phyloP scores from a whole-genome alignment of 768 basidiomycete genomes.

The Suillus bovinus region DNA sequence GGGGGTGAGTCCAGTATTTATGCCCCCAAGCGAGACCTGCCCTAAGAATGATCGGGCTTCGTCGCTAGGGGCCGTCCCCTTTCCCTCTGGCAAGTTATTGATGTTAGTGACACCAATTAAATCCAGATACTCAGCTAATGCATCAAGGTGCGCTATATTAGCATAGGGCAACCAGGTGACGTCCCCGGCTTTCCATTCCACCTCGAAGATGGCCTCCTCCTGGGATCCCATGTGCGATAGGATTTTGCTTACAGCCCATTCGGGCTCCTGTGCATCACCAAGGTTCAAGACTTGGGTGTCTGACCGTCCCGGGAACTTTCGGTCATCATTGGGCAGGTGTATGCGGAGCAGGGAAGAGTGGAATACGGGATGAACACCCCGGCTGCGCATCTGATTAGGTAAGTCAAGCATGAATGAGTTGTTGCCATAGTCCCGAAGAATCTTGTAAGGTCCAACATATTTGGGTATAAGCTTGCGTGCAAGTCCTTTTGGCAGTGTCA shows the following conservation, averaged over 20 bases:
- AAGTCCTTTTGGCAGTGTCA: constrained; percentile 33
- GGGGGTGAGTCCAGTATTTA: too few species aligned
- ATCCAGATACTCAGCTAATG: constrained; percentile 30
- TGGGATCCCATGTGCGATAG: constrained; percentile 26
- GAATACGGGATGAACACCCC: constrained; percentile 22
- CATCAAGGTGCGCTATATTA: constrained; percentile 17
- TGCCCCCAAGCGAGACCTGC: too few species aligned
- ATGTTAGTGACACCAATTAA: constrained; percentile 23
- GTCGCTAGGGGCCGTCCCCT: background rate
- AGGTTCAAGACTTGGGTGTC: constrained; percentile 16
- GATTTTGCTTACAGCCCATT: constrained; percentile 28
- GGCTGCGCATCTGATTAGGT: constrained; percentile 14
- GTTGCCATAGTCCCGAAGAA: constrained; percentile 17
- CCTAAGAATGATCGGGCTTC: background rate
- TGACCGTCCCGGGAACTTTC: constrained; percentile 20
- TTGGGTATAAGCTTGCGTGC: constrained; percentile 31
- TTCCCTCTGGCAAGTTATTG: constrained; percentile 3
- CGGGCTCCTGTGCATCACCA: constrained; percentile 10
- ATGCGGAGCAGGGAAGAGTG: constrained; percentile 22
- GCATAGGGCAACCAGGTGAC: constrained; percentile 32
- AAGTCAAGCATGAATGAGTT: constrained; percentile 24
- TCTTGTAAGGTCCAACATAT: constrained; percentile 30
- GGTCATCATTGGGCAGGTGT: constrained; percentile 23
- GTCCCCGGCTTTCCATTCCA: constrained; percentile 30
- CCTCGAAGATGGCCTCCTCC: constrained; percentile 22